These are phyloP conservation scores for Podochytrium sp. DNA, from an alignment of 192 early-diverging fungal species.

Conservation along the genomic window DNA sequence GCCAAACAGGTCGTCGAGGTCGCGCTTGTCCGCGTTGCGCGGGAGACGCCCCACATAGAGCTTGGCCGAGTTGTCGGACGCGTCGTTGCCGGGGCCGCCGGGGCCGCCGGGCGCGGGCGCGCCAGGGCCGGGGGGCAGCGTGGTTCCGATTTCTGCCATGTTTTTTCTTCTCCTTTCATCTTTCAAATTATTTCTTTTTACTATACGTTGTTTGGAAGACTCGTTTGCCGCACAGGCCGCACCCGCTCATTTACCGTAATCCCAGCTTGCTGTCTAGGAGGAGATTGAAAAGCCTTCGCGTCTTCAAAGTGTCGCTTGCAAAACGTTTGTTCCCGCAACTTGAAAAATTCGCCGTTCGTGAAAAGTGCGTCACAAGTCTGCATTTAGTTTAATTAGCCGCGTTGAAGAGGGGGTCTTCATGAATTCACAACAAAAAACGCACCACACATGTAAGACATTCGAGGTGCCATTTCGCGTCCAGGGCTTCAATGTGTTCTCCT, in stretches of 20 bases:
- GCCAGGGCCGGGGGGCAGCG: not conserved
- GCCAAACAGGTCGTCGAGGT: conserved; percentile 54
- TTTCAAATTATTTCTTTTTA: no score
- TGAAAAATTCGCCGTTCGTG: conserved; percentile 33
- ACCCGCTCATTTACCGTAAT: not conserved
- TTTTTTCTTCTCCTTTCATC: not conserved
- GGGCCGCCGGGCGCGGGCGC: not conserved
- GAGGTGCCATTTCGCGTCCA: conserved; percentile 35
- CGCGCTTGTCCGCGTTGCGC: conserved; percentile 31
- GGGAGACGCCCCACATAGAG: conserved; percentile 56
- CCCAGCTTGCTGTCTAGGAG: not conserved
- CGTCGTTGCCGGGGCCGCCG: not conserved
- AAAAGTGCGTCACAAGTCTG: conserved; percentile 33
- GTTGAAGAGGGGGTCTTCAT: no score
- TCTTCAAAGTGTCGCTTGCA: conserved; percentile 38
- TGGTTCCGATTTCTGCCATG: not conserved
- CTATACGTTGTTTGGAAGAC: no score
- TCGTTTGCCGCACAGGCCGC: no score
- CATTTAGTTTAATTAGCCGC: not conserved
- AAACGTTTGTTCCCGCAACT: conserved; percentile 35
- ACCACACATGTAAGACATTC: conserved; percentile 37
- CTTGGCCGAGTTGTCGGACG: conserved; percentile 32
- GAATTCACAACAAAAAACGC: no score
- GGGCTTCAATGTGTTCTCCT: conserved; percentile 32
- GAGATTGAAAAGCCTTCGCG: not conserved